Percentiles rank a stretch among this genome's conserved stretches.
These are phyloP conservation scores for Letharia columbiana DNA, from an alignment of 495 filamentous ascomycete species.

Conservation along the genomic window DNA sequence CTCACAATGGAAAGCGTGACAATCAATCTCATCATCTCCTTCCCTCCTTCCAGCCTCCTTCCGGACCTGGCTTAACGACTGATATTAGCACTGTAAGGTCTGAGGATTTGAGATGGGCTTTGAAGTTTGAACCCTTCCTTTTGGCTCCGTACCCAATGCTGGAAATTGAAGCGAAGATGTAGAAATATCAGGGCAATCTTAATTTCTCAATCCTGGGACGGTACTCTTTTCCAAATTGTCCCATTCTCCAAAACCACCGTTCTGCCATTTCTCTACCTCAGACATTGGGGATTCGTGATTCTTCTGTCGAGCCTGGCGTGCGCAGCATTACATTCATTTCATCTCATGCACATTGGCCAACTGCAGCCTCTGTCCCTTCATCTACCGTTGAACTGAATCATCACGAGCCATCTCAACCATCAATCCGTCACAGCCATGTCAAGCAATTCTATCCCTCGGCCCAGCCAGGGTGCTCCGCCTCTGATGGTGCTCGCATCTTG, in stretches of 20 bases:
- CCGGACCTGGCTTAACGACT: background rate
- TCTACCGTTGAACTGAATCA: background rate
- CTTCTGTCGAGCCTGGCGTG: background rate
- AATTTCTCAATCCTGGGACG: background rate
- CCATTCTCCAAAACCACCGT: background rate
- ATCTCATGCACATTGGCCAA: background rate
- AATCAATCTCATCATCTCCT: background rate
- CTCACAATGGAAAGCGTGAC: background rate
- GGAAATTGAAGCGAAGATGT: background rate
- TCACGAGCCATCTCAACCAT: background rate
- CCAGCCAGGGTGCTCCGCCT: background rate
- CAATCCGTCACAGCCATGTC: background rate
- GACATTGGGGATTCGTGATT: background rate
- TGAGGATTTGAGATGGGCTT: background rate
- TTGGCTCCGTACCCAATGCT: background rate
- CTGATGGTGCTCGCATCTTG: background rate
- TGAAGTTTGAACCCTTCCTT: background rate
- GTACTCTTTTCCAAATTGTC: background rate
- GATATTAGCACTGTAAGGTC: background rate
- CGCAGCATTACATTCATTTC: background rate
- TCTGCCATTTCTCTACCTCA: background rate
- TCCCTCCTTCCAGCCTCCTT: background rate
- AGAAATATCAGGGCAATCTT: background rate
- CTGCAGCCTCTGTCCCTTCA: background rate
- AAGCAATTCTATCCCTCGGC: background rate